Conservation (phyloP, 2,329 filamentous ascomycete genomes). For the Monosporascus sp. region DNA sequence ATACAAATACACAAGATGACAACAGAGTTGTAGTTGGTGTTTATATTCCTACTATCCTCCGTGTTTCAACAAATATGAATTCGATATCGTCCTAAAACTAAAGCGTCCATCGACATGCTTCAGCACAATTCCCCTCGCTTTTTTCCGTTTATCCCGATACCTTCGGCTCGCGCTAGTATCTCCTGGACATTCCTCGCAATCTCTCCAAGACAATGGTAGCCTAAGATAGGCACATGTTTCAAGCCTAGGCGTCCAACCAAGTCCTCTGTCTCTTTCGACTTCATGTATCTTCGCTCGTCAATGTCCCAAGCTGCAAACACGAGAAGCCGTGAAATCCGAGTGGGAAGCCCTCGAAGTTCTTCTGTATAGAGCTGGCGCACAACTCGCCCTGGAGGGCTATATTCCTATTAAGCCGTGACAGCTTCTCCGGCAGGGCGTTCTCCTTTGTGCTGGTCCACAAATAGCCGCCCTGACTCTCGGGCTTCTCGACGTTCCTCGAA, state of each 20-base stretch:
- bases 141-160: slow-evolving; percentile 1
- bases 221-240: slow-evolving; percentile 24
- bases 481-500: slow-evolving; percentile 21
- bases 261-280: slow-evolving; percentile 21
- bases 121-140: slow-evolving; percentile 6
- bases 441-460: slow-evolving; percentile 22
- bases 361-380: slow-evolving; percentile 20
- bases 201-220: slow-evolving; percentile 2
- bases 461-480: neutral
- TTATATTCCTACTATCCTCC: slow-evolving; percentile 1
- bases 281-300: slow-evolving; percentile 20
- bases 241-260: slow-evolving; percentile 23
- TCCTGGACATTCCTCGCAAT: neutral
- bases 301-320: slow-evolving; percentile 30
- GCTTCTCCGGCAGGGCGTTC: slow-evolving; percentile 16
- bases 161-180: slow-evolving; percentile 4
- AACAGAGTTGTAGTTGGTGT: too few relatives aligned
- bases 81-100: slow-evolving; percentile 10
- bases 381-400: slow-evolving; percentile 29
- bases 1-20: too few relatives aligned
- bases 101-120: slow-evolving; percentile 4
- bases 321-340: slow-evolving; percentile 24
- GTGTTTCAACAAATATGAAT: slow-evolving; percentile 8
- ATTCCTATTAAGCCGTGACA: slow-evolving; percentile 12
- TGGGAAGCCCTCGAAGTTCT: slow-evolving; percentile 24